Conservation (phyloP, 2,329 filamentous ascomycete genomes). For the Whalleya microplaca region DNA sequence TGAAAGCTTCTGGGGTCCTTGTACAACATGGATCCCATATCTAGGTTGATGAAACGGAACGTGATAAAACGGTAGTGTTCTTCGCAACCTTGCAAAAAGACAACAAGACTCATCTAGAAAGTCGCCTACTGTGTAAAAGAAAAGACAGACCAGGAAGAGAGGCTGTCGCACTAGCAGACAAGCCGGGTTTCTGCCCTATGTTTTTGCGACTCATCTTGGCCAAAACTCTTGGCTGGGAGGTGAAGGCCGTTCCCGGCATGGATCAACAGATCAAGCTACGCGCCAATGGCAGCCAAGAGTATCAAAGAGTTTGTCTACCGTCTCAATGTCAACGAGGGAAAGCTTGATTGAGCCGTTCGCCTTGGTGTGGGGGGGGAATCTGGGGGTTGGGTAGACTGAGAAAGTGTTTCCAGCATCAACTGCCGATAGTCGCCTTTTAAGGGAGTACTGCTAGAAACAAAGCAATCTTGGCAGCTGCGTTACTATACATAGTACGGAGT, state of each 20-base stretch:
- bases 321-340: constrained; percentile 11
- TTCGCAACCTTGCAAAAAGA: constrained; percentile 17
- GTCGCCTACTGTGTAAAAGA: constrained; percentile 1
- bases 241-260: constrained; percentile 9
- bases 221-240: constrained; percentile 28
- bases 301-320: constrained; percentile 1
- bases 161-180: constrained; percentile 14
- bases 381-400: not conserved
- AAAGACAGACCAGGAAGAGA: constrained; percentile 1
- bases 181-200: not conserved
- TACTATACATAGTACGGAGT: not conserved
- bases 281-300: constrained; percentile 19
- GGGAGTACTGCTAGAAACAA: not conserved
- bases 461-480: not conserved
- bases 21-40: constrained; percentile 4
- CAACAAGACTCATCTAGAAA: constrained; percentile 1
- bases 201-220: constrained; percentile 24
- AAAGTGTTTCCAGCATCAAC: too few species aligned
- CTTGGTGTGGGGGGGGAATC: not conserved
- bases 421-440: not conserved
- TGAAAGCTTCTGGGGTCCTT: constrained; percentile 1
- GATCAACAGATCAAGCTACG: constrained; percentile 17
- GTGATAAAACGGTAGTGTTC: constrained; percentile 17
- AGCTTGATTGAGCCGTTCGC: constrained; percentile 9
- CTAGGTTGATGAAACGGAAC: constrained; percentile 26